phyloP scores from a whole-genome alignment of 768 basidiomycete species.

The Kwoniella sp. region DNA sequence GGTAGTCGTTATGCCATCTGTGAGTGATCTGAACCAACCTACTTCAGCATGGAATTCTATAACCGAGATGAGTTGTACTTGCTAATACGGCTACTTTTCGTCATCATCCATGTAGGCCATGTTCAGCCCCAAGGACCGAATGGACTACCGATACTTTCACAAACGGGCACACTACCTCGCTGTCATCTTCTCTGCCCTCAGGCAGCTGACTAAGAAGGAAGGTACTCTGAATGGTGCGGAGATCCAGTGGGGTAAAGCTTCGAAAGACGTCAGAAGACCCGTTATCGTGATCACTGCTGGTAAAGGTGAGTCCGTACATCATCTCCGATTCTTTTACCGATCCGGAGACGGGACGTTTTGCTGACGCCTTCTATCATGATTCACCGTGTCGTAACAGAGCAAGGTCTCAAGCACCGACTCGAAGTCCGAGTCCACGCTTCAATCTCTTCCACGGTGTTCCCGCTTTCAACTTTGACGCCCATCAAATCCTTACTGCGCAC shows the following conservation, averaged over 20 bases:
- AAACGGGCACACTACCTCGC: constrained; percentile 90
- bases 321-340: background rate
- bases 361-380: constrained; percentile 3
- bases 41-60: too few species aligned
- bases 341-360: background rate
- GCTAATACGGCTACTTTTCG: background rate
- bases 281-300: constrained; percentile 40
- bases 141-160: constrained; percentile 85
- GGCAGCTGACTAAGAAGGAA: constrained; percentile 15
- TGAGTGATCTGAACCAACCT: constrained; percentile 61
- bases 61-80: too few species aligned
- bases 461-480: constrained; percentile 65
- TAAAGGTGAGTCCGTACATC: constrained; percentile 38
- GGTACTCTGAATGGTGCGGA: constrained; percentile 29
- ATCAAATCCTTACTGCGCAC: constrained; percentile 68
- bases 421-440: constrained; percentile 75
- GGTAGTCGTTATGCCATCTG: constrained; percentile 82
- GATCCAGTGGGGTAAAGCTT: constrained; percentile 33
- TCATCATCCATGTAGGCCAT: constrained; percentile 56
- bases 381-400: constrained; percentile 18
- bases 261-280: constrained; percentile 39
- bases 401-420: constrained; percentile 63
- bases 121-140: constrained; percentile 95
- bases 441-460: constrained; percentile 63
- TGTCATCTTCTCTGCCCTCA: constrained; percentile 67